phyloP scores from a whole-genome alignment of 2,329 filamentous ascomycete genomes.

The Cryphonectria japonica region DNA sequence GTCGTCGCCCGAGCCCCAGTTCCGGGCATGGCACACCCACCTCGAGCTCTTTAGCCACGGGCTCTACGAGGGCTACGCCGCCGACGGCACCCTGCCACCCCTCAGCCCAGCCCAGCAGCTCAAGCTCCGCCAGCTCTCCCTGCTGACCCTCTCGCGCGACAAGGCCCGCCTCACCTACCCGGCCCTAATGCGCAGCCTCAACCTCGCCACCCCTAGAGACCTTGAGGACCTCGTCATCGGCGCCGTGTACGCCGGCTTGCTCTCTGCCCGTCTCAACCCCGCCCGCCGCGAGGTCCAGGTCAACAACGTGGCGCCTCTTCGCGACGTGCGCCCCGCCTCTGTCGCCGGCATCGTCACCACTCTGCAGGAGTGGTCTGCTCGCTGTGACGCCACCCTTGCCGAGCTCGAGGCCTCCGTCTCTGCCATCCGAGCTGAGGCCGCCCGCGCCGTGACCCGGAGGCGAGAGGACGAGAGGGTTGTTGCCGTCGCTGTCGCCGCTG shows the following conservation, averaged over 20 bases:
- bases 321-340: constrained; percentile 78
- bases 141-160: constrained; percentile 74
- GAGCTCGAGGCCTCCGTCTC: constrained; percentile 78
- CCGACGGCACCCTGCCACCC: constrained; percentile 59
- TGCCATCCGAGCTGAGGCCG: constrained; percentile 63
- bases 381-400: constrained; percentile 73
- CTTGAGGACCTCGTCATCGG: constrained; percentile 87
- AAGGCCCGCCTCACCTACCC: constrained; percentile 67
- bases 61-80: constrained; percentile 36
- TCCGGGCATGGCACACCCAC: constrained; percentile 61
- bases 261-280: constrained; percentile 83
- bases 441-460: constrained; percentile 55
- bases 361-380: constrained; percentile 75
- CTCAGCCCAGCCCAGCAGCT: constrained; percentile 74
- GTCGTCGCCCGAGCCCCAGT: constrained; percentile 58
- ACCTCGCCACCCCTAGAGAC: constrained; percentile 66
- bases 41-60: constrained; percentile 93
- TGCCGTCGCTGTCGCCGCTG: constrained; percentile 53
- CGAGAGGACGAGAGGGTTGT: constrained; percentile 52
- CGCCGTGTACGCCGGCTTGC: constrained; percentile 82
- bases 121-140: constrained; percentile 89
- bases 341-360: constrained; percentile 70
- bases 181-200: constrained; percentile 67
- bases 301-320: constrained; percentile 79
- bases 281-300: constrained; percentile 74